Conservation (phyloP, 257 asterid species). For the Solanum clarkiae region DNA sequence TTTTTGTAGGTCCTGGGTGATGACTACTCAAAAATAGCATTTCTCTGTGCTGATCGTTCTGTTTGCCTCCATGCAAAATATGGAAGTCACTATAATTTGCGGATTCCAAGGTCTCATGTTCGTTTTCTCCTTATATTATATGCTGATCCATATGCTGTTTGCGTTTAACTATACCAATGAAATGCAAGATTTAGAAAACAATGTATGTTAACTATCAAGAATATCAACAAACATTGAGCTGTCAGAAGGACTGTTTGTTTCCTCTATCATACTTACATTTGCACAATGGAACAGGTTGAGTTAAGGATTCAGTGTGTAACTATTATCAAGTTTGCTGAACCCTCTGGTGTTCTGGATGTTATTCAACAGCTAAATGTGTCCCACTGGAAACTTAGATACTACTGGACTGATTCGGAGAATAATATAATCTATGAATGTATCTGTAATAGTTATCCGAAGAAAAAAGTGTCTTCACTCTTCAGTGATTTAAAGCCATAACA, state of each 20-base stretch:
- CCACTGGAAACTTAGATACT: not conserved
- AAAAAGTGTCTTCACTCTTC: not conserved
- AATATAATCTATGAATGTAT: not conserved
- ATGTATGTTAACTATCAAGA: not conserved
- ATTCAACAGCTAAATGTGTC: not conserved
- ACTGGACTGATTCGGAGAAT: not conserved
- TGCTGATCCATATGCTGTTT: not conserved
- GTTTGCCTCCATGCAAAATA: slow-evolving; percentile 87
- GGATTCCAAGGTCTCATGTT: slow-evolving; percentile 66
- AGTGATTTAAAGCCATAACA: not conserved
- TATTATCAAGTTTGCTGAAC: not conserved
- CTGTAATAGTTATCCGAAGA: not conserved
- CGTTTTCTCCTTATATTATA: not conserved
- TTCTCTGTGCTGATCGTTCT: slow-evolving; percentile 94
- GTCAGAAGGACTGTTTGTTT: not conserved
- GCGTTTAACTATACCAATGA: not conserved
- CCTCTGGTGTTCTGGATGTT: not conserved
- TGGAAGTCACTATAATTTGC: slow-evolving; percentile 85
- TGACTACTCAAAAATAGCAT: slow-evolving; percentile 86
- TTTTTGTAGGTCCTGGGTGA: slow-evolving; percentile 62
- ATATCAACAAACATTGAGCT: not conserved
- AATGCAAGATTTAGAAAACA: not conserved
- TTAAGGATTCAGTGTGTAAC: not conserved
- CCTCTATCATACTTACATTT: not conserved
- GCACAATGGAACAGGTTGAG: not conserved